These are phyloP conservation scores for Erigeron canadensis DNA, from an alignment of 129 eudicot genomes.

Conservation along the genomic window DNA sequence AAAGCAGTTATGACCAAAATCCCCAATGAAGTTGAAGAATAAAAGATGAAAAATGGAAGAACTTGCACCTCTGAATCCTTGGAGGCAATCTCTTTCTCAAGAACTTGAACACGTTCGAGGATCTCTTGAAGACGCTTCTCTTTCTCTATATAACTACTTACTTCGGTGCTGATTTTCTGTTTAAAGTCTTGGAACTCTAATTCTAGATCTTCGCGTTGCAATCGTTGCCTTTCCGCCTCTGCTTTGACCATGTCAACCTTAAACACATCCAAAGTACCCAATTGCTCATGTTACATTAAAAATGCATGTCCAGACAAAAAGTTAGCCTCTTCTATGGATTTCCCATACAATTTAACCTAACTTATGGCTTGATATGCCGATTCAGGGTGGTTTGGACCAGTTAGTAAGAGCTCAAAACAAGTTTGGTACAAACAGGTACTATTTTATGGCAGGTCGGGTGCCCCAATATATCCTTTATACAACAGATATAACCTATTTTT, in stretches of 20 bases:
- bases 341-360: slow-evolving; percentile 80
- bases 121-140: slow-evolving; percentile 62
- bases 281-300: neutral
- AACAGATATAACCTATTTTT: neutral
- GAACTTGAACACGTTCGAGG: slow-evolving; percentile 54
- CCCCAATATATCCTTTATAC: neutral
- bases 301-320: slow-evolving; percentile 7
- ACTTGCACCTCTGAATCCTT: slow-evolving; percentile 69
- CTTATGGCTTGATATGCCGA: too few relatives aligned
- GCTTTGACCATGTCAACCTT: slow-evolving; percentile 83
- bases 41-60: slow-evolving; percentile 8
- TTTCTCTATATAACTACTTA: slow-evolving; percentile 57
- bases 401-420: too few relatives aligned
- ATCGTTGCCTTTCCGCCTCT: slow-evolving; percentile 82
- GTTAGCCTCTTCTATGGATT: slow-evolving; percentile 70
- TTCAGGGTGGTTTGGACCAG: too few relatives aligned
- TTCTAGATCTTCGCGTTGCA: slow-evolving; percentile 88
- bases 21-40: neutral
- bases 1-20: slow-evolving; percentile 1
- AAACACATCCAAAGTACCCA: slow-evolving; percentile 12
- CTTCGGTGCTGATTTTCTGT: slow-evolving; percentile 56
- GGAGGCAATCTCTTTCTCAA: slow-evolving; percentile 73
- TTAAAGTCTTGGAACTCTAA: slow-evolving; percentile 71
- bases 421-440: too few relatives aligned
- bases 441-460: neutral